A percentile compares a stretch with the other conserved stretches of the same genome.
Conservation (phyloP, 768 basidiomycete genomes). For the Hygrocybe punicea region DNA sequence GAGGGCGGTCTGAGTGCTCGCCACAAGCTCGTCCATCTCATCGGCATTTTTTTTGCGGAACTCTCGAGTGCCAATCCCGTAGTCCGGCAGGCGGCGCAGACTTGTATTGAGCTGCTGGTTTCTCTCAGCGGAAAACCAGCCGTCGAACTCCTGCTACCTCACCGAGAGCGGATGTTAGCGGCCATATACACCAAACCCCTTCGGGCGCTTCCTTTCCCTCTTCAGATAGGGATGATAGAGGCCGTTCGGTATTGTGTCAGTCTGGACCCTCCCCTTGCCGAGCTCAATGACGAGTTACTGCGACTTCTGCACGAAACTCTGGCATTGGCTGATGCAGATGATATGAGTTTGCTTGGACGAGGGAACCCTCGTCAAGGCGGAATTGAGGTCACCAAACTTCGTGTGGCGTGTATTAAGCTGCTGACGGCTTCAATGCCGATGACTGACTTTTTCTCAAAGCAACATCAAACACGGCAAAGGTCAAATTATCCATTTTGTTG, state of each 20-base stretch:
- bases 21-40: conserved; percentile 62
- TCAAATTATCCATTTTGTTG: conserved; percentile 10
- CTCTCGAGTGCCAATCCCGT: conserved; percentile 81
- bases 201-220: conserved; percentile 87
- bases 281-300: conserved; percentile 87
- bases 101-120: conserved; percentile 74
- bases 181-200: conserved; percentile 96
- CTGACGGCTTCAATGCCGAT: conserved; percentile 92
- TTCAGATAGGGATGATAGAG: conserved; percentile 98
- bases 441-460: conserved; percentile 88
- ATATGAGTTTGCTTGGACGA: conserved; percentile 73
- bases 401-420: conserved; percentile 90
- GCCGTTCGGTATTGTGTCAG: conserved; percentile 92
- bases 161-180: conserved; percentile 83
- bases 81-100: conserved; percentile 80
- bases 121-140: conserved; percentile 67
- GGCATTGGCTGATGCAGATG: conserved; percentile 93
- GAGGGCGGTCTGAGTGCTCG: conserved; percentile 45
- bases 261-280: conserved; percentile 83
- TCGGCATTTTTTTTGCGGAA: conserved; percentile 84
- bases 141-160: conserved; percentile 74
- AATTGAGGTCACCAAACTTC: conserved; percentile 80
- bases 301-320: conserved; percentile 91
- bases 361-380: conserved; percentile 72
- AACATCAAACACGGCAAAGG: conserved; percentile 82